These are phyloP conservation scores for Fusarium verticillioides DNA, from an alignment of 2,329 filamentous ascomycete genomes.

Conservation along the genomic window DNA sequence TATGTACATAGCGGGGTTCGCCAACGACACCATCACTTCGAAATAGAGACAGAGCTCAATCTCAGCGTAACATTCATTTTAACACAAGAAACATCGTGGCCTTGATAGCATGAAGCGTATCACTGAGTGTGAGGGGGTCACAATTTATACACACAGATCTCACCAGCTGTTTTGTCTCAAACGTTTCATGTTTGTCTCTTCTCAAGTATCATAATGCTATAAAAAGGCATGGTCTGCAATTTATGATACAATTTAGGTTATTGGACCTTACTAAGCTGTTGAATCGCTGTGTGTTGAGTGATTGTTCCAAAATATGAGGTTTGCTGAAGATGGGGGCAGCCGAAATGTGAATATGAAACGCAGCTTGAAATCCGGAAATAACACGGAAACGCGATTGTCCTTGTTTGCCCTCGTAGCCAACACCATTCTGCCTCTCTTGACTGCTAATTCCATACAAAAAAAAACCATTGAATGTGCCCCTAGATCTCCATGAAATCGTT, in stretches of 20 bases:
- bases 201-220: neutral
- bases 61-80: neutral
- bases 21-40: too few species aligned
- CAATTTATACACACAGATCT: too few species aligned
- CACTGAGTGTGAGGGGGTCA: rapidly evolving
- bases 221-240: rapidly evolving
- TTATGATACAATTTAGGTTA: rapidly evolving
- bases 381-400: rapidly evolving
- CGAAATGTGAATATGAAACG: rapidly evolving
- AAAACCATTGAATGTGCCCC: rapidly evolving
- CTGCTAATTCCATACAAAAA: neutral
- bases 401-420: neutral
- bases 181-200: rapidly evolving
- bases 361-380: neutral
- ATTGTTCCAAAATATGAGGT: neutral
- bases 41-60: too few species aligned
- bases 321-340: too few species aligned
- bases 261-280: rapidly evolving
- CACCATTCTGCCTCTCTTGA: rapidly evolving
- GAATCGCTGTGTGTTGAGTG: rapidly evolving
- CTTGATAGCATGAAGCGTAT: rapidly evolving
- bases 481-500: neutral
- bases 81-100: rapidly evolving
- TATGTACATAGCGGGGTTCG: neutral
- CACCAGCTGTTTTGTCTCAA: rapidly evolving